Conservation (phyloP, 108 stramenopile genomes). For the Epipyxis sp. region DNA sequence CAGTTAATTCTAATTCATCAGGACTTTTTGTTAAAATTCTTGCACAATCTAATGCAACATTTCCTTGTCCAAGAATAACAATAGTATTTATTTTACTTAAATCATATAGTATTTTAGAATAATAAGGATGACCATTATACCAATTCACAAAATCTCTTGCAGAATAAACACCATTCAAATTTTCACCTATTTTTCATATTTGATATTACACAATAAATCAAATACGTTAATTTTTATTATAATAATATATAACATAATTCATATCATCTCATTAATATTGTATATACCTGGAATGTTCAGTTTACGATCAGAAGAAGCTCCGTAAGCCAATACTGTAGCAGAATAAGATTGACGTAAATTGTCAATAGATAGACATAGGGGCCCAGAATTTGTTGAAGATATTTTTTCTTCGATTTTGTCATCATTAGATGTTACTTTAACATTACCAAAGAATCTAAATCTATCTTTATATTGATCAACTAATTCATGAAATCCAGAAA, state of each 20-base stretch:
- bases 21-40: slow-evolving; percentile 77
- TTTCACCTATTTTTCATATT: too few species aligned
- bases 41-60: slow-evolving; percentile 93
- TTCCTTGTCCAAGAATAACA: slow-evolving; percentile 91
- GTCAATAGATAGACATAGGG: slow-evolving; percentile 43
- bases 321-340: slow-evolving; percentile 85
- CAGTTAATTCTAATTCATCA: slow-evolving; percentile 68
- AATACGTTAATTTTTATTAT: too few species aligned
- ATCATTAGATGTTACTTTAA: slow-evolving; percentile 68
- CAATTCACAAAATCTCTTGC: slow-evolving; percentile 91
- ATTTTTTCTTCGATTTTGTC: too few species aligned
- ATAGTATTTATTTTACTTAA: slow-evolving; percentile 37
- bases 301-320: slow-evolving; percentile 49
- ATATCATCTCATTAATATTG: slow-evolving; percentile 21
- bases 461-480: slow-evolving; percentile 9
- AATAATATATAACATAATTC: too few species aligned
- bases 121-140: slow-evolving; percentile 78
- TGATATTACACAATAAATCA: too few species aligned
- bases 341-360: slow-evolving; percentile 68
- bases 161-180: slow-evolving; percentile 67
- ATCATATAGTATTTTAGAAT: too few species aligned
- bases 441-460: slow-evolving; percentile 73
- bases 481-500: slow-evolving; percentile 54
- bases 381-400: too few species aligned
- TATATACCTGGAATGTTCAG: slow-evolving; percentile 34